A percentile compares a stretch with the other conserved stretches of the same genome.
Evolutionary conservation across 805 yeast genomes (phyloP).

Genomic region (Candida ascalaphidarum): DNA sequence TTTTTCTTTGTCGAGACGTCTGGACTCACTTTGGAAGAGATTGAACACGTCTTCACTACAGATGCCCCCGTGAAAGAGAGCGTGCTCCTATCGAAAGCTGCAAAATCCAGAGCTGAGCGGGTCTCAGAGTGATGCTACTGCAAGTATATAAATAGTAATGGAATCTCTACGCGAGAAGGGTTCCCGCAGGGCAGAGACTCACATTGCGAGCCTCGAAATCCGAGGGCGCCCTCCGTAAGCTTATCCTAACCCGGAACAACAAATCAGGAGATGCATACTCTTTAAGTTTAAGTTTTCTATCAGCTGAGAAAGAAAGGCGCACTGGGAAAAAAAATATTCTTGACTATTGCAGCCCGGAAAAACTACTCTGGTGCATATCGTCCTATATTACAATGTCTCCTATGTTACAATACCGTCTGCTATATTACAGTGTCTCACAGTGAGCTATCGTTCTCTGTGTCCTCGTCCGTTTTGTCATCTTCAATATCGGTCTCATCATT

Average conservation of each 20-base stretch:
- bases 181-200: too few species aligned
- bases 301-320: too few species aligned
- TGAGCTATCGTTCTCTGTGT: constrained; percentile 1
- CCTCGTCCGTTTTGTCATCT: constrained; percentile 19
- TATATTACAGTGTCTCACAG: not conserved
- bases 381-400: constrained; percentile 1
- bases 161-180: too few species aligned
- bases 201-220: too few species aligned
- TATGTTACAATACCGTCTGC: not conserved
- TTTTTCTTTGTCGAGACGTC: constrained; percentile 1
- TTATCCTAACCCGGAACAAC: too few species aligned
- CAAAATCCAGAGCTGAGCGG: too few species aligned
- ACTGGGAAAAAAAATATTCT: not conserved
- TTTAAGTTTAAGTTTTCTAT: too few species aligned
- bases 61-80: constrained; percentile 1
- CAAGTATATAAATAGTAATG: too few species aligned
- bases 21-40: constrained; percentile 1
- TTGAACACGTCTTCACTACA: not conserved
- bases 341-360: not conserved
- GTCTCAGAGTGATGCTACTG: too few species aligned
- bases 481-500: constrained; percentile 30
- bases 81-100: not conserved
- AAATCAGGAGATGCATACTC: too few species aligned
- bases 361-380: constrained; percentile 1
- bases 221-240: too few species aligned